Evolutionary conservation across 805 yeast species (phyloP), one percentile per base, ranked within the genome.

Genomic region (Naumovozyma baii): DNA sequence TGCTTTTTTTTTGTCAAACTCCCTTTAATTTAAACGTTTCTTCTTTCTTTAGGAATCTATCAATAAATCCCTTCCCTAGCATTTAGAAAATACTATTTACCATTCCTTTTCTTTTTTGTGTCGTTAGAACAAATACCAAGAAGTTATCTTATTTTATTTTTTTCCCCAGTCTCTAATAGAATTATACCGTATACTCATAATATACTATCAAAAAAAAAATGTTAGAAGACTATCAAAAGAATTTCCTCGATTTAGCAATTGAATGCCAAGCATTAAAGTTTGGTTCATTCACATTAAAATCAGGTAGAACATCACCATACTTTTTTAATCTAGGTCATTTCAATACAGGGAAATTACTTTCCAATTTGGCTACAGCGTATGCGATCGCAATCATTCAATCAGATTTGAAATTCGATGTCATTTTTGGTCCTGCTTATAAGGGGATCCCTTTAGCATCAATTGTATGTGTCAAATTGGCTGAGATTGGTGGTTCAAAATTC

Each of bases 381-480:
- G 97, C 98, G 22, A 72, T 75, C 42, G 83, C 95, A 20, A 90
- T 90, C 49, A 78, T 88, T 50, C 78, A 74, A 36, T 74, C 90
- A 0, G 90, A 82, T 4, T 56, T 90, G 37, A 80, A 87, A 59
- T 88, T 90, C 52, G 97, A 90, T 55, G 78, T 92, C 33, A 67
- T 90, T 40, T 90, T 90, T 57, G 98, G 98, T 5, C 98, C 98
- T 9, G 98, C 98, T 20, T 90, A 90, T 66, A 92, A 92, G 67
- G 98, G 98, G 15, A 90, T 90, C 52, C 94, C 98, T 17, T 72
- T 90, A 41, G 94, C 95, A 39, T 95, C 97, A 3, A 74, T 90
- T 45, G 86, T 96, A 13, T 86, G 83, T 43, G 90, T 92, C 42
- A 90, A 92, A 63, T 71, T 92, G 44, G 92, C 90, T 29, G 97